These are phyloP conservation scores for Xerocomus cyaneibrunnescens DNA, from an alignment of 1,284 basidiomycete genomes.

Conservation along the genomic window DNA sequence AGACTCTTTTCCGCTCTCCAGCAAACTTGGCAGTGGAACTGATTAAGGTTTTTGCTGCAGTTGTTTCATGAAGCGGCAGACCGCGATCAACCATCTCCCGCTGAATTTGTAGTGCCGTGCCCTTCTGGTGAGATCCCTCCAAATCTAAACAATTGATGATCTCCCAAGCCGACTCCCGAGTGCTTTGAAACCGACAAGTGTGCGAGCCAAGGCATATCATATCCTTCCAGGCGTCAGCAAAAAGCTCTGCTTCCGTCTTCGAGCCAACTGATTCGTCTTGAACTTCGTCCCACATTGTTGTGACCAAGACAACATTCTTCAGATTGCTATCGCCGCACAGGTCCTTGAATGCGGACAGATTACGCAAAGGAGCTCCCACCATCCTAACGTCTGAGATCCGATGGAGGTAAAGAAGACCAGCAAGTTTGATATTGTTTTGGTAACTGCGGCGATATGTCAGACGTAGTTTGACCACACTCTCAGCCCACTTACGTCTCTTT, in stretches of 20 bases:
- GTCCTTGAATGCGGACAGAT: constrained; percentile 23
- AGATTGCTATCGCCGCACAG: constrained; percentile 24
- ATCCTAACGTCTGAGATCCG: constrained; percentile 44
- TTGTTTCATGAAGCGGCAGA: constrained; percentile 12
- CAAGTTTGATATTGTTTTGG: constrained; percentile 17
- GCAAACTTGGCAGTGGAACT: not conserved
- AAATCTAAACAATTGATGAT: constrained; percentile 13
- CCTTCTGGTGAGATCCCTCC: not conserved
- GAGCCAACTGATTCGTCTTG: constrained; percentile 21
- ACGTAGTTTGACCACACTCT: not conserved
- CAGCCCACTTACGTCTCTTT: constrained; percentile 19
- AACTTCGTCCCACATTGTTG: constrained; percentile 32
- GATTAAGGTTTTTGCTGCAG: constrained; percentile 18
- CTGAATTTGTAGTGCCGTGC: constrained; percentile 16
- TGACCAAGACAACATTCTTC: constrained; percentile 29
- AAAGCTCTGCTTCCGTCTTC: constrained; percentile 16
- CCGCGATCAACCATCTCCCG: constrained; percentile 21
- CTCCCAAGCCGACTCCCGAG: constrained; percentile 17
- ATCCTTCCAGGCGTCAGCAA: constrained; percentile 12
- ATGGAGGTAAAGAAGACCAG: constrained; percentile 32
- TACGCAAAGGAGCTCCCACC: constrained; percentile 35
- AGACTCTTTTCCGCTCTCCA: constrained; percentile 8
- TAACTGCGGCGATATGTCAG: constrained; percentile 10
- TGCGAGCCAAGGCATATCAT: constrained; percentile 19
- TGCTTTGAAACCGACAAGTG: constrained; percentile 12